Conservation (phyloP, 75 land plant species). For the Selaginella tamariscina region DNA sequence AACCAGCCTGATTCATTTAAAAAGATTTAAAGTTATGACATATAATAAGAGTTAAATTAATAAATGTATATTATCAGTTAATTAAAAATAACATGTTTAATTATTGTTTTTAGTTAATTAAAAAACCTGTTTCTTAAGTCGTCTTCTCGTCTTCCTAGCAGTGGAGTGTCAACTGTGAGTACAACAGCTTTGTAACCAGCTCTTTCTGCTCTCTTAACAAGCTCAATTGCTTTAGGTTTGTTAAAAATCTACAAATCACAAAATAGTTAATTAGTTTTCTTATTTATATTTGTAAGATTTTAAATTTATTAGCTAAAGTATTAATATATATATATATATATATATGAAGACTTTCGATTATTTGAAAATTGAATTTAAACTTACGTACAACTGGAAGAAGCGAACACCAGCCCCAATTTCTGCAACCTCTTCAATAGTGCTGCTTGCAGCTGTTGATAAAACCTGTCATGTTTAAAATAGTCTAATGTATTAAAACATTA, state of each 20-base stretch:
- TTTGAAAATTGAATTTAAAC: constrained; percentile 9
- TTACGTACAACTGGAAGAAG: constrained; percentile 82
- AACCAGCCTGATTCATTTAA: neutral
- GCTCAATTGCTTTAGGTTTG: neutral
- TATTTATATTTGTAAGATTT: too few species aligned
- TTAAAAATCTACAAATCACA: neutral
- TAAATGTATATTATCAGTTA: neutral
- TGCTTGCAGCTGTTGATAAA: constrained; percentile 40
- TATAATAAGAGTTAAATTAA: neutral
- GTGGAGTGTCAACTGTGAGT: constrained; percentile 42
- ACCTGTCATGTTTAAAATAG: constrained; percentile 27
- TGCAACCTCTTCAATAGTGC: constrained; percentile 78
- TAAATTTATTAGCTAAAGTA: too few species aligned
- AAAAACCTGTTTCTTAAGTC: constrained; percentile 46
- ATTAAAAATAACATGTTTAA: neutral
- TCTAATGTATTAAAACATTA: neutral
- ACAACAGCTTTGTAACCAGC: constrained; percentile 48
- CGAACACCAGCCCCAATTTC: constrained; percentile 50
- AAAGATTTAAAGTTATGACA: neutral
- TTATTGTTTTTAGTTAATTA: neutral
- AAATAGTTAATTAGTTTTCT: too few species aligned
- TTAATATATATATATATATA: too few species aligned
- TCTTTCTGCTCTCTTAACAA: constrained; percentile 59
- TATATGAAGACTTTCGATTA: too few species aligned
- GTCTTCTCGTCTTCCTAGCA: constrained; percentile 42